Conservation (phyloP, 768 basidiomycete genomes). For the Psilocybe sp. region DNA sequence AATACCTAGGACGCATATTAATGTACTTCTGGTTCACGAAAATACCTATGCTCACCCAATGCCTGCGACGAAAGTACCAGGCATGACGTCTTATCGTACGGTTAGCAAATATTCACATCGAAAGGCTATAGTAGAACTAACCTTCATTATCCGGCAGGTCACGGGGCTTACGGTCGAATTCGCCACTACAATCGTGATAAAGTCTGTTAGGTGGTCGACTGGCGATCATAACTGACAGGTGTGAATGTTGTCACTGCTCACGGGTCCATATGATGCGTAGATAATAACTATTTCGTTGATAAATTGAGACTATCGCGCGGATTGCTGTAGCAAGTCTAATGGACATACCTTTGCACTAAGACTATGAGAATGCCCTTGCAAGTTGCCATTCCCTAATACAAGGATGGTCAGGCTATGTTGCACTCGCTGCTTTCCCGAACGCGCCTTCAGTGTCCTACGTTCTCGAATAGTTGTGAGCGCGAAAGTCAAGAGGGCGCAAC, state of each 20-base stretch:
- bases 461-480: background rate
- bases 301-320: background rate
- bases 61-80: no score
- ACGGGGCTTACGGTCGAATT: background rate
- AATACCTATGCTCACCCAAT: no score
- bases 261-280: conserved; percentile 2
- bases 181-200: background rate
- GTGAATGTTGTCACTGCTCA: background rate
- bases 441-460: background rate
- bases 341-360: conserved; percentile 1
- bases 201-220: background rate
- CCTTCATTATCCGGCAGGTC: no score
- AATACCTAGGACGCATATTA: background rate
- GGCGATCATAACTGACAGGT: background rate
- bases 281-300: background rate
- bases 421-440: background rate
- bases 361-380: background rate
- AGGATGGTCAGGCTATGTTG: background rate
- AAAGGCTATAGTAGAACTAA: no score
- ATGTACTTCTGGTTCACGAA: no score
- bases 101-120: no score
- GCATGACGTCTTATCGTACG: no score
- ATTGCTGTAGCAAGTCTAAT: background rate
- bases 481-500: background rate
- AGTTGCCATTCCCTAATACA: background rate